Conservation (phyloP, 768 basidiomycete genomes). For the Hirschioporus abietinus region DNA sequence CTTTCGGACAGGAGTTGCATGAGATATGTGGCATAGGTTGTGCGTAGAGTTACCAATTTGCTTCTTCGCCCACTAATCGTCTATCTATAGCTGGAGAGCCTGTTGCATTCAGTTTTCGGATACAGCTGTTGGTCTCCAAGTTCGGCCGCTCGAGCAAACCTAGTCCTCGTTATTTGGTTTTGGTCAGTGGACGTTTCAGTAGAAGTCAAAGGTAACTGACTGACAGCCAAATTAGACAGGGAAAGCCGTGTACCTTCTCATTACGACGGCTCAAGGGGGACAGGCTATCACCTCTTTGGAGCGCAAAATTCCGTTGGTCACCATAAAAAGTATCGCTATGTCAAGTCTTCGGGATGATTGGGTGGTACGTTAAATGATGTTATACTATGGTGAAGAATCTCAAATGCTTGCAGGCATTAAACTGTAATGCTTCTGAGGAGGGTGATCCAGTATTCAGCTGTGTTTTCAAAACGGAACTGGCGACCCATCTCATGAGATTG, state of each 20-base stretch:
- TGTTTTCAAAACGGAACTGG: constrained; percentile 93
- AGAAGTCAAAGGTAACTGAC: not conserved
- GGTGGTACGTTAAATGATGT: constrained; percentile 52
- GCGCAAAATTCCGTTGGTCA: constrained; percentile 83
- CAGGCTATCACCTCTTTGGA: constrained; percentile 56
- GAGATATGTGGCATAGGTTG: constrained; percentile 68
- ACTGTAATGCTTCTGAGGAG: constrained; percentile 77
- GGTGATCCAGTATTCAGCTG: constrained; percentile 92
- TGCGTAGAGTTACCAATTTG: constrained; percentile 30
- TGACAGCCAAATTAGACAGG: constrained; percentile 49
- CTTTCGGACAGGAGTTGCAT: constrained; percentile 73
- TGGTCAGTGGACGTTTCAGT: constrained; percentile 49
- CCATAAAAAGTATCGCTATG: constrained; percentile 81
- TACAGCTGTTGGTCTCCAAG: constrained; percentile 82
- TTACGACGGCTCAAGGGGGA: constrained; percentile 60
- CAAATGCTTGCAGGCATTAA: constrained; percentile 52
- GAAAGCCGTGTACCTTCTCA: constrained; percentile 79
- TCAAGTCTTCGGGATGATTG: constrained; percentile 93
- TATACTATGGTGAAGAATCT: not conserved
- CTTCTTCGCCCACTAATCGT: constrained; percentile 2
- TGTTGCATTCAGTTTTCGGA: constrained; percentile 79
- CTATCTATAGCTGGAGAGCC: constrained; percentile 47
- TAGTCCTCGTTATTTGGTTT: constrained; percentile 82
- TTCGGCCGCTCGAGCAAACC: constrained; percentile 83
- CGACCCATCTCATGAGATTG: constrained; percentile 72